A percentile compares a stretch with the other conserved stretches of the same genome.
Conservation (phyloP, 2,329 filamentous ascomycete species). For the Stemphylium vesicarium region DNA sequence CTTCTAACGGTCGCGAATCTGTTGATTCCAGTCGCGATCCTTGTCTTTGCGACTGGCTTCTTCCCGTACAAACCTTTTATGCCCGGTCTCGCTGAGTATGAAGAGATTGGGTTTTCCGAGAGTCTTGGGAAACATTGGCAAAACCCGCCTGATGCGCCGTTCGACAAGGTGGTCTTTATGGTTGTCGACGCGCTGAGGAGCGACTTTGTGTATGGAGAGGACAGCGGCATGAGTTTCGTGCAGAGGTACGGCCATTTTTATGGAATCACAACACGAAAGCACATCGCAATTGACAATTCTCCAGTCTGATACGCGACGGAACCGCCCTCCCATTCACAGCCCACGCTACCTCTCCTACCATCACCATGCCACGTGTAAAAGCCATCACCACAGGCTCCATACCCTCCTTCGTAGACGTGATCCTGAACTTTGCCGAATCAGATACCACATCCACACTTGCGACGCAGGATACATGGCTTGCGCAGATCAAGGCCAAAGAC, state of each 20-base stretch:
- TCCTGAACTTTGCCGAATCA: constrained; percentile 93
- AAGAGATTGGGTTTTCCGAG: constrained; percentile 59
- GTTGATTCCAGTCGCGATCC: constrained; percentile 72
- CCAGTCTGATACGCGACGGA: constrained; percentile 81
- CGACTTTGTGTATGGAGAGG: constrained; percentile 87
- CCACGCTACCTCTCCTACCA: constrained; percentile 93
- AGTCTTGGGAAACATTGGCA: constrained; percentile 39
- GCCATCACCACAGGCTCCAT: constrained; percentile 97
- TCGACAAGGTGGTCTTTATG: constrained; percentile 95
- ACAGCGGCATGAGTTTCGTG: constrained; percentile 84
- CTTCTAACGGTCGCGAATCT: constrained; percentile 73
- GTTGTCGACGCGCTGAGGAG: constrained; percentile 89
- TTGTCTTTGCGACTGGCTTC: constrained; percentile 85
- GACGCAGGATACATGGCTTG: constrained; percentile 92
- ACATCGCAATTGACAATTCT: background rate
- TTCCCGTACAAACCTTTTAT: constrained; percentile 97
- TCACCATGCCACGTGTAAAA: constrained; percentile 98
- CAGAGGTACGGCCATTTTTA: constrained; percentile 68
- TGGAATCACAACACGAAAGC: background rate
- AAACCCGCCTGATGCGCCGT: constrained; percentile 67
- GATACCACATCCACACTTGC: constrained; percentile 89
- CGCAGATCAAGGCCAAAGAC: constrained; percentile 76
- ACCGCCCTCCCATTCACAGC: constrained; percentile 91
- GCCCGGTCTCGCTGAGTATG: constrained; percentile 78
- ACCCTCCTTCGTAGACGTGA: constrained; percentile 96